Conservation (phyloP, 2,329 filamentous ascomycete species). For the Xylaria polymorpha region DNA sequence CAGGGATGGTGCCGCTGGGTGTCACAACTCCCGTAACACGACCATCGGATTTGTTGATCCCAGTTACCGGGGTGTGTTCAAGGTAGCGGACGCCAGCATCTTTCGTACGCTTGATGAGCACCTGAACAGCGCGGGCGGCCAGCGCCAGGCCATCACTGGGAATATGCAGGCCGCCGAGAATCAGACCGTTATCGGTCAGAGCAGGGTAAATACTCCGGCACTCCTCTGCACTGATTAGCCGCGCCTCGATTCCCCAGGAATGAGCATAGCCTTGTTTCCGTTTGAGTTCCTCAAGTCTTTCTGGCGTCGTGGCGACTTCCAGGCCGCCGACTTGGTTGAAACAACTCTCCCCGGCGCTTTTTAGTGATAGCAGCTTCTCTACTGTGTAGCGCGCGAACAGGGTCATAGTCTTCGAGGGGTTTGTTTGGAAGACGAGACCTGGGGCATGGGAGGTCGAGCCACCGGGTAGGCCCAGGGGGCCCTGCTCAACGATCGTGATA, state of each 20-base stretch:
- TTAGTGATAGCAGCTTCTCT: conserved; percentile 33
- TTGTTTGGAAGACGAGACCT: conserved; percentile 39
- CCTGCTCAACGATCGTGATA: conserved; percentile 39
- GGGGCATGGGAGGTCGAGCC: conserved; percentile 39
- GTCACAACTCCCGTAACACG: conserved; percentile 38
- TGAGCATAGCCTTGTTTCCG: conserved; percentile 39
- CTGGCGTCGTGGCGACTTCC: conserved; percentile 38
- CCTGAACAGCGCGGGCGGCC: conserved; percentile 36
- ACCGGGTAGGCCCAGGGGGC: conserved; percentile 36
- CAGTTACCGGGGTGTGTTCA: conserved; percentile 35
- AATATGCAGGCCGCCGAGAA: conserved; percentile 37
- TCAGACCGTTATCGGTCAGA: conserved; percentile 31
- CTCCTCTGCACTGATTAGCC: conserved; percentile 34
- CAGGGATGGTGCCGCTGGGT: conserved; percentile 27
- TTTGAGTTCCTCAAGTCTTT: conserved; percentile 37
- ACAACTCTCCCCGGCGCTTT: conserved; percentile 36
- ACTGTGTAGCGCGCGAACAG: conserved; percentile 38
- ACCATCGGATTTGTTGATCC: conserved; percentile 28
- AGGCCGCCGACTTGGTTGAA: conserved; percentile 40
- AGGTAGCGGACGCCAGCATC: conserved; percentile 37
- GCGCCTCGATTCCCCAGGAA: conserved; percentile 37
- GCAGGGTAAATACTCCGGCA: conserved; percentile 33
- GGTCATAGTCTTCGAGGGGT: conserved; percentile 40
- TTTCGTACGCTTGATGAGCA: conserved; percentile 35
- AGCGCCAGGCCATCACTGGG: conserved; percentile 37